A percentile compares a stretch with the other conserved stretches of the same genome.
Conservation (phyloP, 179 eudicot genomes). For the Dionaea muscipula region DNA sequence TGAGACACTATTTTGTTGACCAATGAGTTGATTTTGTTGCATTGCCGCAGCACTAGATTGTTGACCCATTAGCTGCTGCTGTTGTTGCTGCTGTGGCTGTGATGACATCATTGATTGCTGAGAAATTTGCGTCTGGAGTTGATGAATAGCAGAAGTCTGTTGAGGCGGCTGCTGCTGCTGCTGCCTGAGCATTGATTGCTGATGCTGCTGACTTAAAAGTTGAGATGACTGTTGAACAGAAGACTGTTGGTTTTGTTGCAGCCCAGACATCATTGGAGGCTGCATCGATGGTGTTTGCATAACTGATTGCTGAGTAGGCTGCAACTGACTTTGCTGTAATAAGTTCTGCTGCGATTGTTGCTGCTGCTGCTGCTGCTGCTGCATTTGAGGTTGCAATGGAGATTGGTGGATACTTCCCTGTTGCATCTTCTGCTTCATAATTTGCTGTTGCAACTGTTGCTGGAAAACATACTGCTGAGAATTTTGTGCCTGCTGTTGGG, state of each 20-base stretch:
- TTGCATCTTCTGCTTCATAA: conserved; percentile 50
- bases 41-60: conserved; percentile 44
- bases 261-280: conserved; percentile 41
- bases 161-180: conserved; percentile 47
- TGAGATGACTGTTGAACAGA: conserved; percentile 60
- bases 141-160: conserved; percentile 40
- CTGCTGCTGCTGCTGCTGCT: conserved; percentile 39
- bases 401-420: conserved; percentile 46
- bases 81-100: conserved; percentile 32
- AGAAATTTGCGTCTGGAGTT: conserved; percentile 38
- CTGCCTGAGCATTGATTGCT: conserved; percentile 59
- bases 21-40: conserved; percentile 54
- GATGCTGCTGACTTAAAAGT: conserved; percentile 59
- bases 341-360: conserved; percentile 42
- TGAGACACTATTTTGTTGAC: conserved; percentile 51
- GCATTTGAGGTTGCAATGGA: conserved; percentile 42
- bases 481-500: conserved; percentile 64
- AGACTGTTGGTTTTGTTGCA: conserved; percentile 67
- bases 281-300: conserved; percentile 71
- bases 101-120: conserved; percentile 37
- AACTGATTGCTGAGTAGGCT: conserved; percentile 58
- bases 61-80: conserved; percentile 47
- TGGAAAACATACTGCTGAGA: conserved; percentile 47
- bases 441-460: conserved; percentile 46
- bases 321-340: conserved; percentile 35